A percentile compares a stretch with the other conserved stretches of the same genome.
Conservation (phyloP, 2,329 filamentous ascomycete species). For the Xylaria sp. region DNA sequence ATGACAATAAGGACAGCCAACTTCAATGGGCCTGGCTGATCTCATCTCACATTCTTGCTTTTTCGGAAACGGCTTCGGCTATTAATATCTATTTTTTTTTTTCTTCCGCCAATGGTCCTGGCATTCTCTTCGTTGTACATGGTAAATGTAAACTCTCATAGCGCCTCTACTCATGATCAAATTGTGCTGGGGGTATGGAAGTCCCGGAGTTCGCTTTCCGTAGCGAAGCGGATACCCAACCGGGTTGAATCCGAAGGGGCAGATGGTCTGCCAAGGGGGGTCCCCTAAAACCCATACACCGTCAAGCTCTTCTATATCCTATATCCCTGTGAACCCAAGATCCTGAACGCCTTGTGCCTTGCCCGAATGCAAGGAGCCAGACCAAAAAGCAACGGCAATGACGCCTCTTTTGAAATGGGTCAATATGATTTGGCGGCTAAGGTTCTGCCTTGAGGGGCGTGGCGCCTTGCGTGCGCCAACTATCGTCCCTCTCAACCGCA, state of each 20-base stretch:
- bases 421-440: background rate
- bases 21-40: slow-evolving; percentile 23
- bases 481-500: slow-evolving; percentile 45
- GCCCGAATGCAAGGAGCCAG: slow-evolving; percentile 13
- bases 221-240: slow-evolving; percentile 31
- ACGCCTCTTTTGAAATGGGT: slow-evolving; percentile 6
- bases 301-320: slow-evolving; percentile 24
- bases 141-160: slow-evolving; percentile 29
- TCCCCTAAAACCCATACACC: slow-evolving; percentile 21
- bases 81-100: slow-evolving; percentile 20
- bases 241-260: slow-evolving; percentile 22
- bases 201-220: slow-evolving; percentile 22
- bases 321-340: slow-evolving; percentile 20
- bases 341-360: slow-evolving; percentile 30
- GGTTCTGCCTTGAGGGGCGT: slow-evolving; percentile 24
- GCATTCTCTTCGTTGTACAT: slow-evolving; percentile 28
- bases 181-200: slow-evolving; percentile 23
- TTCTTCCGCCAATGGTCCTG: slow-evolving; percentile 13
- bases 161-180: slow-evolving; percentile 26
- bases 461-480: slow-evolving; percentile 25
- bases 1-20: background rate
- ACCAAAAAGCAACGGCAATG: slow-evolving; percentile 18
- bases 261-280: slow-evolving; percentile 21
- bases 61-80: slow-evolving; percentile 5
- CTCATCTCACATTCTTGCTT: slow-evolving; percentile 26